Conservation (phyloP, 2,329 filamentous ascomycete species). For the Ophiostoma quercus region DNA sequence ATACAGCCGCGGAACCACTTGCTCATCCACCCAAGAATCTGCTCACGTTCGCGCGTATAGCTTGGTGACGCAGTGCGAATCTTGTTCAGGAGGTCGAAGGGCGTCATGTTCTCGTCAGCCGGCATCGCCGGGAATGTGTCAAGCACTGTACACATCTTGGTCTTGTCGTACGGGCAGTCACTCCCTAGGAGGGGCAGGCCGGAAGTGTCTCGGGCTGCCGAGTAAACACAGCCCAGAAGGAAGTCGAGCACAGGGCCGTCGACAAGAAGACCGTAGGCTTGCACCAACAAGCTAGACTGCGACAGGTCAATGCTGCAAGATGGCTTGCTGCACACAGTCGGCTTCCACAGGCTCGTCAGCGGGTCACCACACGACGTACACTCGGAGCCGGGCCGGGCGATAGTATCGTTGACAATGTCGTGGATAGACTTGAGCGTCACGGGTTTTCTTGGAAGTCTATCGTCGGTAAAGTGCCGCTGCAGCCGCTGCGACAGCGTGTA, state of each 20-base stretch:
- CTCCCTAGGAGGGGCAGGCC: slow-evolving; percentile 24
- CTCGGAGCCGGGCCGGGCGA: slow-evolving; percentile 25
- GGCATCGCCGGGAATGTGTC: slow-evolving; percentile 28
- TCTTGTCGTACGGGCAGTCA: slow-evolving; percentile 26
- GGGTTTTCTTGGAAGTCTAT: not conserved
- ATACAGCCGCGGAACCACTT: slow-evolving; percentile 29
- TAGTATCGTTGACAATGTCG: slow-evolving; percentile 21
- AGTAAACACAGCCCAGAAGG: slow-evolving; percentile 27
- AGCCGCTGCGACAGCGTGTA: slow-evolving; percentile 28
- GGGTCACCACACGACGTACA: slow-evolving; percentile 26
- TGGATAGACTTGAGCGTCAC: slow-evolving; percentile 22
- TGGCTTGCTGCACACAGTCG: slow-evolving; percentile 26
- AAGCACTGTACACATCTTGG: slow-evolving; percentile 22
- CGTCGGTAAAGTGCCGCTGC: slow-evolving; percentile 22
- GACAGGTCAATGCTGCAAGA: slow-evolving; percentile 23
- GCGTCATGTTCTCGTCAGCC: slow-evolving; percentile 15
- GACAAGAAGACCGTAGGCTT: slow-evolving; percentile 25
- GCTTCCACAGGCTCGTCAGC: slow-evolving; percentile 25
- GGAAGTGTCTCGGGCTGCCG: slow-evolving; percentile 23
- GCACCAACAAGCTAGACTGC: slow-evolving; percentile 26
- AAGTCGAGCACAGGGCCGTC: slow-evolving; percentile 29
- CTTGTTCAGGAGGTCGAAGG: slow-evolving; percentile 24
- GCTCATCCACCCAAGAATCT: slow-evolving; percentile 29
- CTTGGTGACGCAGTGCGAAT: slow-evolving; percentile 21
- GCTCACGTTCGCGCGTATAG: slow-evolving; percentile 19